Base-by-base conservation (phyloP, 1,284 basidiomycete genomes). In the Rhizopogon parksii region DNA sequence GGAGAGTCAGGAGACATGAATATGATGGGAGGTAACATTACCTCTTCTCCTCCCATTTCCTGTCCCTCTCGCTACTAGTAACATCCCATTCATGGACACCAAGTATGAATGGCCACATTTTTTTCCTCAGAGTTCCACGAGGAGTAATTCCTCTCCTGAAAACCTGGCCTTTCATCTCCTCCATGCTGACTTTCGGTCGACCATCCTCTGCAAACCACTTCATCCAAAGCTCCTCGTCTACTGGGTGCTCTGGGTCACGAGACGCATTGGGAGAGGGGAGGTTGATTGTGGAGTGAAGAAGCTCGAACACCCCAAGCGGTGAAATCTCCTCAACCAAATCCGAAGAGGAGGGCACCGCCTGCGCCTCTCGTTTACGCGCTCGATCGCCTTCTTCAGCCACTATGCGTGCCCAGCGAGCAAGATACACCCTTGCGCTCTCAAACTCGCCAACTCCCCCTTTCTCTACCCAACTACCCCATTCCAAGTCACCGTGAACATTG, bases 361-460 rank as follows among this genome's bases (percentile, higher is more conserved):
- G 82, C 0, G 85, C 82, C 66, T 96, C 92, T 46, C 80, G 77
- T 54, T 83, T 73, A 32, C 93, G 77, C 6, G 91, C 83, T 9
- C 89, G 78, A 65, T 97, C 94, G 6, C 94, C 94, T 65, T 96
- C 94, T 68, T 96, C 94, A 1, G 94, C 95, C 0, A 99, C 95
- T 42, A 93, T 85, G 48, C 94, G 77, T 0, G 96, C 95, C 96
- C 96, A 99, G 27, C 91, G 80, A 1, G 96, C 96, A 6, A 99
- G 79, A 66, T 98, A 99, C 4, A 99, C 91, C 2, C 95, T 76
- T 0, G 96, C 95, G 52, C 88, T 89, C 68, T 99, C 96, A 65
- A 95, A 99, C 67, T 95, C 92, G 11, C 86, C 90, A 7, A 92
- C 86, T 4, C 89, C 91, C 12, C 88, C 88, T 60, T 89, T 85